phyloP scores from a whole-genome alignment of 306 rosid genomes.

The Rosa lucieae region DNA sequence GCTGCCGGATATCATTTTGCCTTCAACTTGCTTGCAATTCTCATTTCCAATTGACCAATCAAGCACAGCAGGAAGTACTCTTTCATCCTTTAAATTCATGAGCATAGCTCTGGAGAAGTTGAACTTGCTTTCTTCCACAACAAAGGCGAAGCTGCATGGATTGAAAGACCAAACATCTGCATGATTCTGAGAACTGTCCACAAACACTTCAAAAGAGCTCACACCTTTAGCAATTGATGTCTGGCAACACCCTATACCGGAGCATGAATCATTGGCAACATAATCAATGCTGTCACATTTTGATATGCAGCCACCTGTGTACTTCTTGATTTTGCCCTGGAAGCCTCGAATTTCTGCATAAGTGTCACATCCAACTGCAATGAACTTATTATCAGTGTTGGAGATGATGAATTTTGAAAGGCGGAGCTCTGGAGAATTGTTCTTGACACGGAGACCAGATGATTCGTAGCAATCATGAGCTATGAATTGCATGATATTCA shows the following conservation, averaged over 20 bases:
- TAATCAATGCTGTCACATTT: neutral
- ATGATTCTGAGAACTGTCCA: rapidly evolving
- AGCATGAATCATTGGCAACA: constrained; percentile 21
- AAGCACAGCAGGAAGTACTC: constrained; percentile 14
- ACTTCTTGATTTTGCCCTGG: neutral
- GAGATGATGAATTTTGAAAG: constrained; percentile 17
- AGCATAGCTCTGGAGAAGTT: neutral
- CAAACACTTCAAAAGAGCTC: rapidly evolving
- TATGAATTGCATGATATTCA: neutral
- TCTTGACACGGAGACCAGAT: rapidly evolving
- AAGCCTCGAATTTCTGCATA: rapidly evolving
- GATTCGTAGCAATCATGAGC: neutral
- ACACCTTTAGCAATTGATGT: constrained; percentile 21
- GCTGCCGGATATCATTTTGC: neutral
- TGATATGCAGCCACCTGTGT: constrained; percentile 34
- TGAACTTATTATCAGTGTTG: constrained; percentile 26
- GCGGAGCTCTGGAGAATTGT: rapidly evolving
- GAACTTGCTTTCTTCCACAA: constrained; percentile 19
- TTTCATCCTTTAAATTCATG: neutral
- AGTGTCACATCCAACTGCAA: constrained; percentile 38
- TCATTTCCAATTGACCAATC: constrained; percentile 39
- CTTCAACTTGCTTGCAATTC: constrained; percentile 14
- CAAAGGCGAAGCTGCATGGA: constrained; percentile 39
- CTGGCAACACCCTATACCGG: constrained; percentile 46
- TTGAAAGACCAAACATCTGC: neutral